A percentile compares a stretch with the other conserved stretches of the same genome.
phyloP scores from a whole-genome alignment of 345 rosid genomes.

The Physaria fendleri region DNA sequence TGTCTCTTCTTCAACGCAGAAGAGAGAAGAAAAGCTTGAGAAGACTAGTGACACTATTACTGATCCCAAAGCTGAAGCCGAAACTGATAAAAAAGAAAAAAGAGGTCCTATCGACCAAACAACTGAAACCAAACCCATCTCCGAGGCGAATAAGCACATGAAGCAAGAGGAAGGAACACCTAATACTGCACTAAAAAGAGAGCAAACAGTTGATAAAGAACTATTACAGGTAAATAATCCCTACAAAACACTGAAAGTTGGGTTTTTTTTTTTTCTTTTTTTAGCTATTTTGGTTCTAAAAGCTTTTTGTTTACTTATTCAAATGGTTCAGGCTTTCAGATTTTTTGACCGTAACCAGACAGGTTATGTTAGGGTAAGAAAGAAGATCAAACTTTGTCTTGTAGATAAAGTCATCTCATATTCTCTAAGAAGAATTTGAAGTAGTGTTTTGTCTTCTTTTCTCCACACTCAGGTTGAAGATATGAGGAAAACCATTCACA shows the following conservation, averaged over 20 bases:
- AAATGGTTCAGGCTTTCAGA: constrained; percentile 79
- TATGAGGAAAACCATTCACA: constrained; percentile 81
- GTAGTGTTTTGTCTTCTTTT: background rate
- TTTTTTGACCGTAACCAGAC: constrained; percentile 82
- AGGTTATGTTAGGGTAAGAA: constrained; percentile 75
- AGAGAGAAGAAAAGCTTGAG: constrained; percentile 41
- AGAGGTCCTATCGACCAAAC: constrained; percentile 28
- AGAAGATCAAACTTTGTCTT: background rate
- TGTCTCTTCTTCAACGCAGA: constrained; percentile 5
- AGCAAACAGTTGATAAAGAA: constrained; percentile 55
- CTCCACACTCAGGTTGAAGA: constrained; percentile 99
- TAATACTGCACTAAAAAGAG: constrained; percentile 39
- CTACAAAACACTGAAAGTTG: background rate
- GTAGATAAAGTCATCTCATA: background rate
- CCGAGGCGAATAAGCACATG: constrained; percentile 28
- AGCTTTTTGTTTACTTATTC: constrained; percentile 3
- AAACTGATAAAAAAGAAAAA: constrained; percentile 36
- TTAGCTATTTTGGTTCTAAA: background rate
- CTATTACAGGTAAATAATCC: constrained; percentile 61
- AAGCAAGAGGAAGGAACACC: constrained; percentile 30
- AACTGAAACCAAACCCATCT: constrained; percentile 31
- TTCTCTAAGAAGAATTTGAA: background rate
- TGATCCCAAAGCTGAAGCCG: constrained; percentile 18
- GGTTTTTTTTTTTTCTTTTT: background rate
- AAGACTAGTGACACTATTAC: constrained; percentile 20